Percentiles rank a stretch among this genome's conserved stretches.
These are phyloP conservation scores for Ophiostoma piceae DNA, from an alignment of 2,329 filamentous ascomycete genomes.

Conservation along the genomic window DNA sequence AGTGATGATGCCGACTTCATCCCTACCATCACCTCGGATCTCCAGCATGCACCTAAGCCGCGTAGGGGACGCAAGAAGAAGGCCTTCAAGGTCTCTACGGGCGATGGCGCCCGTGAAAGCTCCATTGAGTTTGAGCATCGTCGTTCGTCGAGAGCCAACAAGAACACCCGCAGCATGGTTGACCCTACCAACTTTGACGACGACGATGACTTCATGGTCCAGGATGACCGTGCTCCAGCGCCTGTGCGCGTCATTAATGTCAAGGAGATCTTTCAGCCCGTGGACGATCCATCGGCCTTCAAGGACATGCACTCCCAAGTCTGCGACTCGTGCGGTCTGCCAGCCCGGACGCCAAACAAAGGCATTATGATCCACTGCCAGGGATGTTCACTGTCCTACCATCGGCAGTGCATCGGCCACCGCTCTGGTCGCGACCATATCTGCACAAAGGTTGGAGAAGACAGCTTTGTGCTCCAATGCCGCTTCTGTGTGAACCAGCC, in stretches of 20 bases:
- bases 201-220: constrained; percentile 50
- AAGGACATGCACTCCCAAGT: constrained; percentile 59
- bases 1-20: constrained; percentile 27
- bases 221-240: constrained; percentile 42
- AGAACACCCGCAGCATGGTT: constrained; percentile 41
- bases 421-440: constrained; percentile 75
- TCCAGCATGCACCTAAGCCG: constrained; percentile 23
- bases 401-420: constrained; percentile 74
- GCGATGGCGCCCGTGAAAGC: constrained; percentile 24
- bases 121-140: constrained; percentile 51
- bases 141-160: constrained; percentile 46
- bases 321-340: constrained; percentile 67
- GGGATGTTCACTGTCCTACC: constrained; percentile 79
- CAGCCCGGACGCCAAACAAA: constrained; percentile 50
- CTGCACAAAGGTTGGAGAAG: constrained; percentile 74
- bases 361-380: constrained; percentile 81
- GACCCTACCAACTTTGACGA: constrained; percentile 54
- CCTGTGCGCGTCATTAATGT: constrained; percentile 57
- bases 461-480: constrained; percentile 84
- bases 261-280: constrained; percentile 65
- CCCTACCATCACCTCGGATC: constrained; percentile 31
- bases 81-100: neutral
- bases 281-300: constrained; percentile 60
- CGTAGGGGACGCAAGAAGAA: constrained; percentile 24
- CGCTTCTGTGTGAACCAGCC: constrained; percentile 70